Base-by-base conservation (phyloP, 495 filamentous ascomycete species). In the Cryomyces antarcticus region DNA sequence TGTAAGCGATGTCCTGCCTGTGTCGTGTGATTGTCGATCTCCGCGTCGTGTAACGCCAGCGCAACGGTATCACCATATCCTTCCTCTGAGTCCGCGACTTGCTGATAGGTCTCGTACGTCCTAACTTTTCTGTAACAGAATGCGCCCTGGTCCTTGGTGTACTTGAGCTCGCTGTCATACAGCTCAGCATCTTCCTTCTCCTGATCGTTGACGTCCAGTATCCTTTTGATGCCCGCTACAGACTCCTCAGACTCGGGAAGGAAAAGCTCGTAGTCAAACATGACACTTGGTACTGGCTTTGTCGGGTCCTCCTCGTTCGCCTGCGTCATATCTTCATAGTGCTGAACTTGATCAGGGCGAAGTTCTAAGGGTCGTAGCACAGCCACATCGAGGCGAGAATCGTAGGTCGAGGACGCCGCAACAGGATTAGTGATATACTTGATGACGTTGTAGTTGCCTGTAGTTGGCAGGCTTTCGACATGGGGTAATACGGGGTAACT, bases 341-440 rank as follows among this genome's bases (percentile, higher is more conserved):
- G 54, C 40, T 52, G 56, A 27, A 60, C 57, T 31, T 66, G 57
- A 37, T 68, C 64, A 5, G 65, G 58, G 7, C 49, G 44, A 33
- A 55, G 50, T 5, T 71, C 68, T 3, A 68, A 58, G 1, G 87
- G 87, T 37, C 75, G 73, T 41, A 97, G 66, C 36, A 97, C 60
- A 45, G 75, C 81, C 33, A 77, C 71, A 46, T 92, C 81, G 45
- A 96, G 73, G 30, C 92, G 78, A 38, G 68, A 66, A 56, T 96
- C 89, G 55, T 88, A 86, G 38, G 52, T 56, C 27, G 61, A 56
- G 7, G 65, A 63, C 12, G 68, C 56, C 31, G 67, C 60, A 6
- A 85, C 69, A 0, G 89, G 88, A 45, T 88, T 84, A 38, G 77
- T 82, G 35, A 70, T 67, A 62, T 95, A 95, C 49, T 96, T 95